Base-by-base conservation (phyloP, 306 rosid genomes). In the Medicago ruthenica region DNA sequence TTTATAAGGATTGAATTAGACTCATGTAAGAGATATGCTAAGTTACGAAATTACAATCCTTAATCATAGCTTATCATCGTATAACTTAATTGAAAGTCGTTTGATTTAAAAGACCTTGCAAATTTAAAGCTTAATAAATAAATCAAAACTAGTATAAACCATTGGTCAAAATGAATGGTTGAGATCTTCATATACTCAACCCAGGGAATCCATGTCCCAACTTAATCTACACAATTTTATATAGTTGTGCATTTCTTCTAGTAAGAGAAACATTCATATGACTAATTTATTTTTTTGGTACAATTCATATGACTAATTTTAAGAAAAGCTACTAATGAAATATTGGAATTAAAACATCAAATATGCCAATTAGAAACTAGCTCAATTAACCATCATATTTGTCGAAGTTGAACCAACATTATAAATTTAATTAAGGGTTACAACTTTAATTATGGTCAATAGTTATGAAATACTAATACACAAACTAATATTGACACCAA, bases 351-450 rank as follows among this genome's bases (percentile, higher is more conserved):
- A 4, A 55, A 21, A 55, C 34, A 55, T 1, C 6, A 55, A 18
- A 50, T 50, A 4, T 15, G 7, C 34, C 31, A 55, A 55, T 20
- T 20, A 55, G 7, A 55, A 61, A 61, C 20, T 7, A 20, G 62
- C 67, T 31, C 9, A 48, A 22, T 47, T 4, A 17, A 54, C 20
- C 14, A 18, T 9, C 22, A 60, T 47, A 15, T 53, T 39, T 79
- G 27, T 1, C 6, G 44, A 36, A 31, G 53, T 31, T 8, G 36
- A 79, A 20, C 41, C 68, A 54, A 24, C 63, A 15, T 18, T 3
- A 15, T 44, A 66, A 61, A 50, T 16, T 71, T 58, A 44, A 68
- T 44, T 41, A 40, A 15, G 48, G n/a, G 42, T 14, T 20, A 58
- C 67, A 39, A 15, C 27, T 41, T 58, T 31, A 70, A 22, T 41